Conservation (phyloP, 2,329 filamentous ascomycete species). For the Graphium sp. region DNA sequence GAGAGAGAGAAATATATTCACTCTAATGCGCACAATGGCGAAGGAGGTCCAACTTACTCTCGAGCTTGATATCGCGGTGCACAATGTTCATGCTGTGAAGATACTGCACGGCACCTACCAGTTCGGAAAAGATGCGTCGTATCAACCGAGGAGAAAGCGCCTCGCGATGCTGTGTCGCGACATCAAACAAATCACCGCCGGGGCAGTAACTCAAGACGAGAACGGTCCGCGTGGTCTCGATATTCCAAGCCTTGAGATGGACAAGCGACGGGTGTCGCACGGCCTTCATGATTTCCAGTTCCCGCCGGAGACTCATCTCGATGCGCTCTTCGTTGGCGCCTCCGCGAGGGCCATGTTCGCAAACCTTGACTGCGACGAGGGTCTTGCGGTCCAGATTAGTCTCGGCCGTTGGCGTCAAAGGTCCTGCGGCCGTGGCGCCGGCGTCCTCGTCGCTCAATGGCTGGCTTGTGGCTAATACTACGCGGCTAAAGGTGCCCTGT, state of each 20-base stretch:
- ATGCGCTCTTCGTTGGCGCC: constrained; percentile 86
- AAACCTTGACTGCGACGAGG: constrained; percentile 86
- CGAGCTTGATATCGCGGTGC: constrained; percentile 93
- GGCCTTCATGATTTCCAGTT: constrained; percentile 82
- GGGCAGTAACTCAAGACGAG: constrained; percentile 84
- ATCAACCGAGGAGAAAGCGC: constrained; percentile 53
- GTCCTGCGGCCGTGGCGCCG: constrained; percentile 12
- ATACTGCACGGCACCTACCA: constrained; percentile 74
- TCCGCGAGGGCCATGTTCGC: constrained; percentile 84
- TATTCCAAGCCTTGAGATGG: constrained; percentile 80
- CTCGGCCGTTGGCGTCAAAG: constrained; percentile 11
- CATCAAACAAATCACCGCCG: constrained; percentile 86
- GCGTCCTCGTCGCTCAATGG: constrained; percentile 32
- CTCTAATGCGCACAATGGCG: constrained; percentile 4
- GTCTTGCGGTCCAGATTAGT: constrained; percentile 45
- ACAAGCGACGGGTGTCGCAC: constrained; percentile 83
- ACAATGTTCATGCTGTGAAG: constrained; percentile 76
- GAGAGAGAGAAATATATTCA: constrained; percentile 4
- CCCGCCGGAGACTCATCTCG: constrained; percentile 83
- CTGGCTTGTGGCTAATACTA: constrained; percentile 78
- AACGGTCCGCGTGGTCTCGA: constrained; percentile 66
- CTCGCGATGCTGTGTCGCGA: constrained; percentile 58
- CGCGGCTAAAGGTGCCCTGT: constrained; percentile 89
- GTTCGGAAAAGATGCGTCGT: constrained; percentile 74
- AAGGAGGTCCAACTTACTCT: constrained; percentile 56